phyloP scores from a whole-genome alignment of 768 basidiomycete species.

The Cyclocybe cylindracea region DNA sequence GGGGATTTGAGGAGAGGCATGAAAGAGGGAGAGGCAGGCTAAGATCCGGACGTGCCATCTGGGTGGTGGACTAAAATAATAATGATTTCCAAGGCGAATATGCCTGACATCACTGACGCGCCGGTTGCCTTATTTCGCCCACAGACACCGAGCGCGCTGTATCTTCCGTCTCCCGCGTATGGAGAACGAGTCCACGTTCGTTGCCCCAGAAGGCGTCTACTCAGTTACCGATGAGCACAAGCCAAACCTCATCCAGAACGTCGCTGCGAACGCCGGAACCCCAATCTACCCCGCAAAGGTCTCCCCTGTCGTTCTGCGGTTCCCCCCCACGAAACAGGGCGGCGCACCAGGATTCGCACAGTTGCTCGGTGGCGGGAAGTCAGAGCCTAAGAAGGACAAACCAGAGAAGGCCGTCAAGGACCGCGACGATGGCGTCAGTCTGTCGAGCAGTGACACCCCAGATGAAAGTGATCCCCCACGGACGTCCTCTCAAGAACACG shows the following conservation, averaged over 20 bases:
- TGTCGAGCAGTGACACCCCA: slow-evolving; percentile 82
- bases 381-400: slow-evolving; percentile 64
- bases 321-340: slow-evolving; percentile 55
- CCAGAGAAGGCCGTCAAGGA: slow-evolving; percentile 50
- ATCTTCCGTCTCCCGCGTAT: slow-evolving; percentile 32
- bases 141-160: not conserved
- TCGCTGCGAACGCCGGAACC: slow-evolving; percentile 37
- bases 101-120: slow-evolving; percentile 1
- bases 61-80: slow-evolving; percentile 15
- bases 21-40: slow-evolving; percentile 34
- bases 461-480: slow-evolving; percentile 53
- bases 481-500: slow-evolving; percentile 40
- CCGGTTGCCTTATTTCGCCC: not conserved
- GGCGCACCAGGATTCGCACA: slow-evolving; percentile 66
- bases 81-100: slow-evolving; percentile 1
- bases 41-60: slow-evolving; percentile 43
- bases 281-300: slow-evolving; percentile 60
- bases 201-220: slow-evolving; percentile 90
- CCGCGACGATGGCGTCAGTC: slow-evolving; percentile 65
- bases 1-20: slow-evolving; percentile 31
- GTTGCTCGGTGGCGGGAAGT: slow-evolving; percentile 66
- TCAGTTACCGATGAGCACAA: slow-evolving; percentile 87
- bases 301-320: slow-evolving; percentile 62
- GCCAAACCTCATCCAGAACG: slow-evolving; percentile 48
- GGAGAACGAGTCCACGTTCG: slow-evolving; percentile 85